Conservation (phyloP, 129 eudicot genomes). For the Lactuca saligna region DNA sequence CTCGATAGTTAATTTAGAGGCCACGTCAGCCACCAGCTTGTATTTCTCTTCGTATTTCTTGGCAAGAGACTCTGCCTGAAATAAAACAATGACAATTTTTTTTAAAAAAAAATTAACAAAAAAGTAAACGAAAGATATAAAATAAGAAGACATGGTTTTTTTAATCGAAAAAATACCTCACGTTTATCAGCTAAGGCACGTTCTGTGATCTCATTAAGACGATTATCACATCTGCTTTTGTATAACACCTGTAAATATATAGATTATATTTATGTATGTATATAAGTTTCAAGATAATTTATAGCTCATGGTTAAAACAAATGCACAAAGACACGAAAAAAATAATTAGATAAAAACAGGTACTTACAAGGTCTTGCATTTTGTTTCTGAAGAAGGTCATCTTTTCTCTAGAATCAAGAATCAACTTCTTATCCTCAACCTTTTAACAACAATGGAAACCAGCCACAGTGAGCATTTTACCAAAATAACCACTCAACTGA, state of each 20-base stretch:
- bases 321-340: not conserved
- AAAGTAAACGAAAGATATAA: constrained; percentile 12
- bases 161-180: constrained; percentile 55
- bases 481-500: not conserved
- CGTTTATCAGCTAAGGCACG: constrained; percentile 88
- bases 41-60: constrained; percentile 95
- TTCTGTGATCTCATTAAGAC: constrained; percentile 95
- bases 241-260: constrained; percentile 57
- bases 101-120: not conserved
- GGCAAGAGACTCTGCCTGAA: constrained; percentile 82
- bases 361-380: constrained; percentile 98
- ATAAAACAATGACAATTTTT: constrained; percentile 1
- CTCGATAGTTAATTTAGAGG: constrained; percentile 92
- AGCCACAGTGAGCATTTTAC: constrained; percentile 10
- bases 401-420: constrained; percentile 91
- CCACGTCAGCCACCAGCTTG: constrained; percentile 94
- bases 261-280: not conserved
- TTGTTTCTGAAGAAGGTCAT: constrained; percentile 70
- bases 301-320: not conserved
- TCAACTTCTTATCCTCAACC: constrained; percentile 69
- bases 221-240: constrained; percentile 97
- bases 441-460: constrained; percentile 34
- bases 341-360: constrained; percentile 7
- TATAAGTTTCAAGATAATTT: not conserved
- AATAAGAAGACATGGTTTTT: constrained; percentile 7